Evolutionary conservation across 176 grass and related monocot genomes (phyloP).

Genomic region (Zea luxurians): DNA sequence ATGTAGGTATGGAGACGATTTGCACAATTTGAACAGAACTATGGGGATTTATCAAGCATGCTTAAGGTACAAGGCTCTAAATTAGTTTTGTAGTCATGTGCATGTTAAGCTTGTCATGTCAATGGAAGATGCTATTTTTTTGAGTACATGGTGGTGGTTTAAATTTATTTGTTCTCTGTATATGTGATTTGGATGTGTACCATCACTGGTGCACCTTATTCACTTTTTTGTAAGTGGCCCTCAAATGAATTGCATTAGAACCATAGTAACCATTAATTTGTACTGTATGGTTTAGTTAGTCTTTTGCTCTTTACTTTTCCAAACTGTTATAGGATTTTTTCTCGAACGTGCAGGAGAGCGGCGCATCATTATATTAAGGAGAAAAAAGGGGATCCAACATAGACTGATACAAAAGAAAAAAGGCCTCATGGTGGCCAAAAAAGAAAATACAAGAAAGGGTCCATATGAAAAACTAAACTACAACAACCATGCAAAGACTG

Average conservation of each 20-base stretch:
- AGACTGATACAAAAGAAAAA: no score
- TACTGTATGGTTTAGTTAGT: conserved; percentile 9
- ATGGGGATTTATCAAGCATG: conserved; percentile 92
- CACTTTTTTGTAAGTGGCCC: background rate
- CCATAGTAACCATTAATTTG: background rate
- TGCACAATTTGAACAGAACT: conserved; percentile 80
- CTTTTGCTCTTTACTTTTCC: conserved; percentile 9
- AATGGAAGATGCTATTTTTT: background rate
- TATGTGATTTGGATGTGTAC: background rate
- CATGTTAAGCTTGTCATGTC: background rate
- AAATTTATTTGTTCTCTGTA: background rate
- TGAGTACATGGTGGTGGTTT: background rate
- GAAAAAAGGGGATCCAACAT: no score
- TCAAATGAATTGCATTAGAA: conserved; percentile 3
- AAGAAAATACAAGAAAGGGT: no score
- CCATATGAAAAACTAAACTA: no score
- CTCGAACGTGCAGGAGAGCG: no score
- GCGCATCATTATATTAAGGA: no score
- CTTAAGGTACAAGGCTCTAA: conserved; percentile 63
- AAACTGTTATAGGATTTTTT: background rate
- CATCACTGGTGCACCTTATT: background rate
- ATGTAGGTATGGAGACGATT: conserved; percentile 89
- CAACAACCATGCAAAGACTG: no score
- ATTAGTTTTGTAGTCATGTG: conserved; percentile 13
- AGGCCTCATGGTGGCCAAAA: no score